These are phyloP conservation scores for Ambrosiella xylebori DNA, from an alignment of 2,329 filamentous ascomycete genomes.

Conservation along the genomic window DNA sequence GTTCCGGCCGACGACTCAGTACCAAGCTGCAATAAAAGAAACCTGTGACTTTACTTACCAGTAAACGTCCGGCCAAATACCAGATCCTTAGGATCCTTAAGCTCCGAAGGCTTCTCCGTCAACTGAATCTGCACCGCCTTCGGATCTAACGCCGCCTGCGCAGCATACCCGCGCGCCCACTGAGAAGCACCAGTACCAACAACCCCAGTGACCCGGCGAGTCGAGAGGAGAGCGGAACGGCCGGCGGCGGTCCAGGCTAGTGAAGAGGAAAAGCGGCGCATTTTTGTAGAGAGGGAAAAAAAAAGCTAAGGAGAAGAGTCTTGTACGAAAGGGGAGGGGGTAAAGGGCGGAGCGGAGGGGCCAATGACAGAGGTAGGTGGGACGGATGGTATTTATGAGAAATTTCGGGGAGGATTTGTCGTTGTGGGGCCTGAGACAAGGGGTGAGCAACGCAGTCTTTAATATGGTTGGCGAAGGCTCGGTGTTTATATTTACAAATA, in stretches of 20 bases:
- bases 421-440: too few relatives aligned
- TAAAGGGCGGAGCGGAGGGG: too few relatives aligned
- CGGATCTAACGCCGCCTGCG: conserved; percentile 50
- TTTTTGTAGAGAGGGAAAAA: background rate
- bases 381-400: too few relatives aligned
- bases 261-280: conserved; percentile 10
- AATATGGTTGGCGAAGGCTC: too few relatives aligned
- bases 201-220: background rate
- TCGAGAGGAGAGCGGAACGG: background rate
- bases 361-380: too few relatives aligned
- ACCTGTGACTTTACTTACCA: conserved; percentile 33
- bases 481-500: too few relatives aligned
- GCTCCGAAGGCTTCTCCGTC: conserved; percentile 56
- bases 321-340: too few relatives aligned
- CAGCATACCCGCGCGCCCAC: conserved; percentile 17
- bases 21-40: background rate
- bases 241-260: background rate
- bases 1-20: too few relatives aligned
- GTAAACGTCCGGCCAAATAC: conserved; percentile 87
- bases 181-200: too few relatives aligned
- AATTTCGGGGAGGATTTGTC: too few relatives aligned
- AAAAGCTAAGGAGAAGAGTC: background rate
- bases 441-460: too few relatives aligned
- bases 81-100: conserved; percentile 61
- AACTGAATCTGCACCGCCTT: conserved; percentile 57